Evolutionary conservation across 2,329 filamentous ascomycete species (phyloP).

Genomic region (Sclerotinia trifoliorum): DNA sequence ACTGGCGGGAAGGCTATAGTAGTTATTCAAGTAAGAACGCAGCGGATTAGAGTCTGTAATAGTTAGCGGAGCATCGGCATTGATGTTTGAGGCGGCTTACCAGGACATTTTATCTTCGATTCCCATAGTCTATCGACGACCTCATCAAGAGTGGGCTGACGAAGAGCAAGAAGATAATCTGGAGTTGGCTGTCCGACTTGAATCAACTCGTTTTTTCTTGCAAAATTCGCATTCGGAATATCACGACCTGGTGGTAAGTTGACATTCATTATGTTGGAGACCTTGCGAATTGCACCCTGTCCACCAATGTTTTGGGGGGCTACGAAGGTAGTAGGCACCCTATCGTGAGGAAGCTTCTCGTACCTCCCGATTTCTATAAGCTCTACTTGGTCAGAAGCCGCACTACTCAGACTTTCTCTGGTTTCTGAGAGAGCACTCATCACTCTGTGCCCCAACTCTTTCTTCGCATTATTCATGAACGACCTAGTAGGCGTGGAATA

Average conservation of each 20-base stretch:
- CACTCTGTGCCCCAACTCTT: constrained; percentile 4
- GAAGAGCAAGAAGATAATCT: constrained; percentile 18
- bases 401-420: neutral
- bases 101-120: neutral
- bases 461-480: constrained; percentile 15
- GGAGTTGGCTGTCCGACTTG: constrained; percentile 34
- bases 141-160: constrained; percentile 17
- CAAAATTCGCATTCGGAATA: constrained; percentile 48
- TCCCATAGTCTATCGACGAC: constrained; percentile 6
- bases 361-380: neutral
- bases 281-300: neutral
- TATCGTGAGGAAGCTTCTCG: neutral
- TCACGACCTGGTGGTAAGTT: constrained; percentile 27
- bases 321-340: neutral
- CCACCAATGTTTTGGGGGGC: neutral
- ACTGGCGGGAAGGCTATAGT: constrained; percentile 42
- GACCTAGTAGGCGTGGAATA: constrained; percentile 16
- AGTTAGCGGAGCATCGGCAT: neutral
- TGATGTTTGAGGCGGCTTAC: constrained; percentile 9
- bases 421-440: constrained; percentile 21
- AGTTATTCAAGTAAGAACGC: constrained; percentile 14
- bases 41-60: constrained; percentile 12
- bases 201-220: constrained; percentile 45
- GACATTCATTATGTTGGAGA: constrained; percentile 13
- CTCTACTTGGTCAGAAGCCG: neutral